Evolutionary conservation across 345 rosid species (phyloP), one percentile per base, ranked within the genome.

Genomic region (Nasturtium officinale): DNA sequence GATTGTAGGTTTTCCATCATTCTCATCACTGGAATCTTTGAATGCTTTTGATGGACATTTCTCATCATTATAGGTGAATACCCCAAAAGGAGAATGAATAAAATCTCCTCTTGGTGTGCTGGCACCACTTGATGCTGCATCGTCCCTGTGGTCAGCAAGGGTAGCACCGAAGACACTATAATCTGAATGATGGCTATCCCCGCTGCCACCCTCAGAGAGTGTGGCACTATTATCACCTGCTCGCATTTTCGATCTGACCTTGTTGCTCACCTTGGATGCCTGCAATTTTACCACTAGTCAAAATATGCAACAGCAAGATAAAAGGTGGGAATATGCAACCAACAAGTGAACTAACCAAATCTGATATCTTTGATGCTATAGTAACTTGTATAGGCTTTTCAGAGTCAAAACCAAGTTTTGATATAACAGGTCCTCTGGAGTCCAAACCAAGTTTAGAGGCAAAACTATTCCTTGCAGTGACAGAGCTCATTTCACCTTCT

Each of bases 371-470:
- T n/a, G 96, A 91, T 9, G 97, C 93, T 78, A 95, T 80, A 56
- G 96, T 90, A 51, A 69, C 67, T 84, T 95, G 99, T 62, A 91
- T 69, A 77, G 99, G 96, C 83, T 95, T 97, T 66, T 88, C 96
- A 72, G 96, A 72, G 79, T 89, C 96, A 71, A 89, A 88, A 46
- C 97, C 97, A 71, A 95, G 96, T 79, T 89, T 94, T 9, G 85
- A 63, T 23, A 83, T 66, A 67, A 87, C 89, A 26, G 67, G 72
- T 55, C 50, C 71, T 70, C 43, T 77, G 28, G 79, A 35, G n/a
- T 67, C 64, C 56, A 61, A 68, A 53, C 79, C 79, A 61, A 75
- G 74, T 78, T 89, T 91, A 63, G 85, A 72, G 25, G 89, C 72
- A 72, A 88, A 87, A 16, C 26, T 73, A 65, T 51, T 87, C 74